Base-by-base conservation (phyloP, 441 rosid genomes). In the Adansonia grandidieri region DNA sequence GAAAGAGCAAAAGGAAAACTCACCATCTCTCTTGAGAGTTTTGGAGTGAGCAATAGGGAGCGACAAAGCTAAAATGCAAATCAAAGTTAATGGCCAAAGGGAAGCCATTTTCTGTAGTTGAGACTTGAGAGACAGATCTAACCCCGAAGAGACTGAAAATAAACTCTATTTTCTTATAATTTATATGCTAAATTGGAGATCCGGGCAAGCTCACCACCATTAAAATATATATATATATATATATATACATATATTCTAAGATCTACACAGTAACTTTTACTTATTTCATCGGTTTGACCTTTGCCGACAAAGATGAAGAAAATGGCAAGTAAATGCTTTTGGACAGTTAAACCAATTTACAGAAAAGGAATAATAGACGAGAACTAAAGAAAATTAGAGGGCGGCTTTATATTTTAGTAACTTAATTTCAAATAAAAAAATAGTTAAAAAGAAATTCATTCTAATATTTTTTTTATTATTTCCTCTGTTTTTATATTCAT, bases 1-100 rank as follows among this genome's bases (percentile, higher is more conserved):
- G 9, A n/a, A 54, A 71, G n/a, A 32, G 48, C 9, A 17, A 71
- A 47, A 5, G 20, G 42, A 11, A 45, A 10, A 37, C 28, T 78
- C 80, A 87, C 88, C 87, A 71, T 87, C 90, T 71, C 90, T 81
- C 80, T 87, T 87, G 56, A 87, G 87, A 61, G 90, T 87, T 76
- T 87, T 87, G 84, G 82, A 84, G 76, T 74, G 74, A 68, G 79
- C 80, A 44, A 80, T 64, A 14, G 77, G 64, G 77, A 87, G 68
- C 22, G 82, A 56, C 10, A 84, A 45, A 14, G 80, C 73, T 14
- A 78, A 64, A 58, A 84, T 40, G 81, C 76, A 78, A 77, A 83
- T 48, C 74, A 71, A 37, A 28, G 68, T 57, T 44, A 82, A 56
- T 22, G 74, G 32, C 56, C 77, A 32, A 32, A 7, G 53, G 62